Evolutionary conservation across 805 yeast genomes (phyloP), one percentile per base, ranked within the genome.

Genomic region (Kuraishia borneana): DNA sequence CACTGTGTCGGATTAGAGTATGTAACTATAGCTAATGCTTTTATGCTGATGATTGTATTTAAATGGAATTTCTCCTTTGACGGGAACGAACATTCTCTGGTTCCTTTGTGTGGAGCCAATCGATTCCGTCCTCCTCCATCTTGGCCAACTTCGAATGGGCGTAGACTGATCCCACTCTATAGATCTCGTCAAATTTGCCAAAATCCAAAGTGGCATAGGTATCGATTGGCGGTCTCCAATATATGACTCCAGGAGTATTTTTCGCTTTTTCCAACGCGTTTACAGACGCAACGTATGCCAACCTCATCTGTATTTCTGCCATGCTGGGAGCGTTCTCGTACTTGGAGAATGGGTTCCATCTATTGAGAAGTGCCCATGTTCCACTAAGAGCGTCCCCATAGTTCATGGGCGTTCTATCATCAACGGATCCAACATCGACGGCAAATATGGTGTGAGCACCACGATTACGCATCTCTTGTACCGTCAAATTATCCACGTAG

Each of bases 311-410:
- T 39, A 89, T 85, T 50, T 89, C 98, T 43, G 95, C 85, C 83
- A 92, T 76, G 36, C 81, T 83, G 3, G 98, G 98, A 4, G 85
- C 83, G 51, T 82, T 80, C 3, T 96, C 95, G 45, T 80, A 80
- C 9, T 65, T 63, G 0, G 95, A 83, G 48, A 89, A 88, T 5
- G 95, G 94, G 49, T 92, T 89, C 76, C 88, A 74, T 32, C 94
- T 65, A 54, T 87, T 87, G 37, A 84, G 54, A 5, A 92, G 47
- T 6, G 84, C 95, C 96, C 97, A 88, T 26, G 79, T 63, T 1
- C 98, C 98, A 38, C 92, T 82, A 33, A 92, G 61, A 0, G 96
- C 78, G 50, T 89, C 97, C 2, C 98, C 97, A 53, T 85, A 92
- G 29, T 67, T 64, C 88, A 84, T 75, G 4, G 92, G 89, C 0